Base-by-base conservation (phyloP, 495 filamentous ascomycete genomes). In the Talaromyces wortmannii region DNA sequence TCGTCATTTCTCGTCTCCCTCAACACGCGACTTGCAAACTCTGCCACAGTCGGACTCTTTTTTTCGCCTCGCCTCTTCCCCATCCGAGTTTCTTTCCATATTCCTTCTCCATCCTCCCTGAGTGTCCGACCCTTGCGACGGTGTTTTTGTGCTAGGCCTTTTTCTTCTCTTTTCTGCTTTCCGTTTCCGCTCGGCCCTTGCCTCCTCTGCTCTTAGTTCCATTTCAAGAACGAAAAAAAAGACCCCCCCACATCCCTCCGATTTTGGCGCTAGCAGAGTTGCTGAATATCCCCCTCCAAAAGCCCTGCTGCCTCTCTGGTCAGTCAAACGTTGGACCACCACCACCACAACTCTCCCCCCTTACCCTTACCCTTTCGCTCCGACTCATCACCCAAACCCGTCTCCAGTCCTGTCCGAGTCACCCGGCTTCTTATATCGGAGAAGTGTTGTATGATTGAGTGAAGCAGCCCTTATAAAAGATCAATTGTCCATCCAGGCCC, bases 321-420 rank as follows among this genome's bases (percentile, higher is more conserved):
- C 55, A 29, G 29, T 47, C 50, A 40, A 50, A 49, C 31, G 49
- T 23, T 32, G 15, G 47, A 51, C 40, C 42, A 56, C 48, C 45
- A 18, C 45, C 60, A 58, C 61, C 55, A 60, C 8, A 40, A 40
- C 63, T 66, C 65, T n/a, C n/a, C n/a, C n/a, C n/a, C n/a, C n/a
- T n/a, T n/a, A n/a, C 65, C 61, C 65, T 66, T 63, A 67, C 61
- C 53, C 57, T 56, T 23, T 23, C 23, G 23, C 23, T 23, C 23
- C 23, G 23, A 23, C 23, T 23, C 23, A 23, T 63, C 50, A 55
- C 48, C 50, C 48, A 52, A n/a, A n/a, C n/a, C n/a, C n/a, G n/a
- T 48, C 56, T 50, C 53, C 56, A 12, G 42, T 44, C 54, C 56
- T 53, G 59, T 23, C 23, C 23, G 23, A 23, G 23, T 23, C 23